These are phyloP conservation scores for Acanthamoeba castellanii DNA, from an alignment of 208 protist genomes.

Conservation along the genomic window DNA sequence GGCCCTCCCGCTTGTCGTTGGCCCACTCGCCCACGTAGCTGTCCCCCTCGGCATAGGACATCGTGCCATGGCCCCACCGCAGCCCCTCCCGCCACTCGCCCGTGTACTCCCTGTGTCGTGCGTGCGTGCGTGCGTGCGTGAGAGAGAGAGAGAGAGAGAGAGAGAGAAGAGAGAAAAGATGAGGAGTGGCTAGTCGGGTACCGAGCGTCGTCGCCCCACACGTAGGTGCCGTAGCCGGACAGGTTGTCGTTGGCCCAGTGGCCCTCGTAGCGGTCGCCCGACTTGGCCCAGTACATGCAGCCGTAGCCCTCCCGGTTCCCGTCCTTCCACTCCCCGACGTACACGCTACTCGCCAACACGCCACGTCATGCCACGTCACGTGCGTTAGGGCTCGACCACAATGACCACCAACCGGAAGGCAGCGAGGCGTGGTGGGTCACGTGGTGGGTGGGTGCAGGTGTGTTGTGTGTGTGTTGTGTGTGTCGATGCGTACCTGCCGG, in stretches of 20 bases:
- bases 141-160: neutral
- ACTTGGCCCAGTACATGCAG: constrained; percentile 69
- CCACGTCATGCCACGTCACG: too few species aligned
- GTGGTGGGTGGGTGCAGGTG: too few species aligned
- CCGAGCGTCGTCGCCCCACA: constrained; percentile 1
- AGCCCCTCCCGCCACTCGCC: constrained; percentile 76
- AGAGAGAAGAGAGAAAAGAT: neutral
- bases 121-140: too few species aligned
- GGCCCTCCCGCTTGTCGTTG: constrained; percentile 16
- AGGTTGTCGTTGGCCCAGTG: constrained; percentile 31
- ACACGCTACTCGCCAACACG: constrained; percentile 26
- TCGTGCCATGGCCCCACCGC: constrained; percentile 73
- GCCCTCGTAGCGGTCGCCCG: constrained; percentile 36
- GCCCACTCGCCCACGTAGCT: constrained; percentile 18
- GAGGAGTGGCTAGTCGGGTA: neutral
- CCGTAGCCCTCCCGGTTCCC: constrained; percentile 79
- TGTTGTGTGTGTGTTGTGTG: too few species aligned
- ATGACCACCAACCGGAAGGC: too few species aligned
- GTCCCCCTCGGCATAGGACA: constrained; percentile 70
- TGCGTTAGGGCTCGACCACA: too few species aligned
- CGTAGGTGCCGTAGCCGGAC: constrained; percentile 16
- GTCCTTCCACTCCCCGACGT: constrained; percentile 79
- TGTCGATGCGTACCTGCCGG: constrained; percentile 41
- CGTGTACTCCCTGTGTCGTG: constrained; percentile 69
- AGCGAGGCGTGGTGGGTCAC: too few species aligned